Base-by-base conservation (phyloP, 805 yeast species). In the Candida mattraensis region DNA sequence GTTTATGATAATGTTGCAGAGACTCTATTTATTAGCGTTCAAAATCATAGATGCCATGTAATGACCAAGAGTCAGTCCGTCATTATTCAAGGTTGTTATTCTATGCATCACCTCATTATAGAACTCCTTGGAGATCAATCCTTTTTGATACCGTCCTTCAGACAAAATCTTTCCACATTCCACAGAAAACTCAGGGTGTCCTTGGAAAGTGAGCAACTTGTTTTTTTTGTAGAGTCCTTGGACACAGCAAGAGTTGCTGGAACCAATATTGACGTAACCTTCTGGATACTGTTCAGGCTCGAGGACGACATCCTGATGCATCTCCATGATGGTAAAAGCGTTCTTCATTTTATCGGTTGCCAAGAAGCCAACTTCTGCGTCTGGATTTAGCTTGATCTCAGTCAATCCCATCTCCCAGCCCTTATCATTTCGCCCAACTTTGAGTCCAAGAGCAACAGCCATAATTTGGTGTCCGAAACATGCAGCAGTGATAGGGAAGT, bases 381-480 rank as follows among this genome's bases (percentile, higher is more conserved):
- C 58, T 52, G 35, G 61, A 39, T 76, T 75, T 20, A 80, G 45
- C 6, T 61, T 40, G 8, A 86, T 61, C 9, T 72, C 63, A 7
- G 73, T 66, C 5, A 75, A 64, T 0, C 95, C 91, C 25, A 75
- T 63, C 58, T 88, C 96, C 86, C 89, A 81, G 2, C 93, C 93
- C 27, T 57, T 44, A 1, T 69, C 69, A 56, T 79, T 83, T 39
- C 78, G 64, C 11, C 61, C 74, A 3, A 83, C 83, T 26, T 58
- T 60, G 17, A 74, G 70, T 3, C 87, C 91, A 30, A 86, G 58
- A 4, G 83, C 78, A 34, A 80, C 70, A 0, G 78, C 81, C 11
- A 87, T 56, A n/a, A 87, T 68, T 56, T 88, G 96, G 60, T 88
- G 96, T 5, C 96, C 96, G 56, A 87, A 88, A 59, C 96, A 88